phyloP scores from a whole-genome alignment of 2,329 filamentous ascomycete species.

The Penicillium fuscoglaucum region DNA sequence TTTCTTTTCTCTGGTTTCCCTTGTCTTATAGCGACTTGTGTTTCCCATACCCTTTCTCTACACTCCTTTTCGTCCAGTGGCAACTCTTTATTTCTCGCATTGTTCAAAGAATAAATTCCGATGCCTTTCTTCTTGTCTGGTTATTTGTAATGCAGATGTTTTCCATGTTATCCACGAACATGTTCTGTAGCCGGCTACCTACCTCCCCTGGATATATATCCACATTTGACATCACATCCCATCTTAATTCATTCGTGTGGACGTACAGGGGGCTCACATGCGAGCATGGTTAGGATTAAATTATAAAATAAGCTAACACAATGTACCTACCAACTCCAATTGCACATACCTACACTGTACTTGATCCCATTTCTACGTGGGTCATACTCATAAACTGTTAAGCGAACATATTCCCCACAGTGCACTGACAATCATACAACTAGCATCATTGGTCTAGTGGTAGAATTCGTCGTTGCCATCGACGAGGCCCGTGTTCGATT shows the following conservation, averaged over 20 bases:
- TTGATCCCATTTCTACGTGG: background rate
- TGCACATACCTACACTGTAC: background rate
- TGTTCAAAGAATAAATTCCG: background rate
- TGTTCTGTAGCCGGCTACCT: background rate
- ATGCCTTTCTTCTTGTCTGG: background rate
- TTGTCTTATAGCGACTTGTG: slow-evolving; percentile 3
- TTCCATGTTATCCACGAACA: background rate
- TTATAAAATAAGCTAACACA: too few species aligned
- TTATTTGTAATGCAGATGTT: background rate
- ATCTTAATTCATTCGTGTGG: background rate
- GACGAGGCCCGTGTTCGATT: slow-evolving; percentile 51
- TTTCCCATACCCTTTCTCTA: background rate
- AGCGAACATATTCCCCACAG: background rate
- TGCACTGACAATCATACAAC: background rate
- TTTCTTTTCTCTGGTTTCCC: background rate
- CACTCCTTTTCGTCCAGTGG: background rate
- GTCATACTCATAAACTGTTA: background rate
- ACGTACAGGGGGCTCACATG: background rate
- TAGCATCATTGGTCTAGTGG: slow-evolving; percentile 46
- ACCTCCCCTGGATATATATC: background rate
- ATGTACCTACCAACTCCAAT: background rate
- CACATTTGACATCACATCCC: background rate
- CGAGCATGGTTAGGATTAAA: background rate
- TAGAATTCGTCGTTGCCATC: slow-evolving; percentile 44
- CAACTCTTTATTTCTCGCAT: background rate